A percentile compares a stretch with the other conserved stretches of the same genome.
phyloP scores from a whole-genome alignment of 2,329 filamentous ascomycete genomes.

The Fusarium tjaetaba region DNA sequence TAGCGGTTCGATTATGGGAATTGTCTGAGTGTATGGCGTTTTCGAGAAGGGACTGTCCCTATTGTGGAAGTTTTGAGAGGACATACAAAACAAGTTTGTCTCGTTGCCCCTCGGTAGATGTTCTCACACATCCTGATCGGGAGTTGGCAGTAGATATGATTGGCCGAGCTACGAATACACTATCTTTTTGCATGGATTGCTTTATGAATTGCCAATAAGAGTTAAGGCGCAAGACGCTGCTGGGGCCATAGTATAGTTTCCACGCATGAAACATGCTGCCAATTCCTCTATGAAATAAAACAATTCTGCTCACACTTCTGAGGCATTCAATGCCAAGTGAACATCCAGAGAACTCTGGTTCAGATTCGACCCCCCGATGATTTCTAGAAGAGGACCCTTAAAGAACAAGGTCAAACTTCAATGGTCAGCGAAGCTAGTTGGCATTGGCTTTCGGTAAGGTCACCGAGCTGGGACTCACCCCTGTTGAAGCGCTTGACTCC shows the following conservation, averaged over 20 bases:
- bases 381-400: background rate
- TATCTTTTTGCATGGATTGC: conserved; percentile 3
- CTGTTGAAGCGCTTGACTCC: background rate
- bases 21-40: background rate
- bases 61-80: conserved; percentile 22
- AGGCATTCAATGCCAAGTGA: background rate
- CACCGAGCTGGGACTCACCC: background rate
- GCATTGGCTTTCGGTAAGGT: background rate
- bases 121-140: conserved; percentile 3
- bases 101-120: conserved; percentile 3
- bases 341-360: background rate
- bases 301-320: background rate
- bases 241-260: background rate
- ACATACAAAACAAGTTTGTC: background rate
- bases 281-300: background rate
- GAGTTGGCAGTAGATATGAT: background rate
- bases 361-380: background rate
- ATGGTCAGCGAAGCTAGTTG: background rate
- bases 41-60: conserved; percentile 17
- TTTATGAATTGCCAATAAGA: conserved; percentile 22
- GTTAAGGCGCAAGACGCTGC: background rate
- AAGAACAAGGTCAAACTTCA: background rate
- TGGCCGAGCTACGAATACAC: conserved; percentile 14
- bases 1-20: background rate
- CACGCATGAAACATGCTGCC: background rate